A percentile compares a stretch with the other conserved stretches of the same genome.
phyloP scores from a whole-genome alignment of 2,329 filamentous ascomycete genomes.

The Cercospora beticola region DNA sequence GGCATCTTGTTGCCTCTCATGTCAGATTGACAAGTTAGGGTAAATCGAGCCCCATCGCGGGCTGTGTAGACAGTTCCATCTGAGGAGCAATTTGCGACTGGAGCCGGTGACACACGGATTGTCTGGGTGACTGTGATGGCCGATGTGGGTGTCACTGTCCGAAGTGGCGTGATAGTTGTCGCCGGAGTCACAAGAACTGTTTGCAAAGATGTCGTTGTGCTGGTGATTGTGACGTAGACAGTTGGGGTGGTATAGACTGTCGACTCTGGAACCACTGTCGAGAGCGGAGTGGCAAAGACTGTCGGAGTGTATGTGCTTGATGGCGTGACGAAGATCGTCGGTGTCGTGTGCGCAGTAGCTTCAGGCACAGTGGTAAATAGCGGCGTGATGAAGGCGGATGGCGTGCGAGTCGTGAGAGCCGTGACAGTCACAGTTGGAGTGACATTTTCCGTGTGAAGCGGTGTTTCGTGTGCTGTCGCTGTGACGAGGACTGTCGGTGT shows the following conservation, averaged over 20 bases:
- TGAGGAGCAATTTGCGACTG: not conserved
- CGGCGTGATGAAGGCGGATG: not conserved
- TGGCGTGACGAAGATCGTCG: not conserved
- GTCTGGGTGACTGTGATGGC: not conserved
- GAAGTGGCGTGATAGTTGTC: not conserved
- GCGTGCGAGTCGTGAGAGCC: not conserved
- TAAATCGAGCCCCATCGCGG: not conserved
- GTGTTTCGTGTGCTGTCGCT: not conserved
- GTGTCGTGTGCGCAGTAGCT: not conserved
- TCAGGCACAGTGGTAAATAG: not conserved
- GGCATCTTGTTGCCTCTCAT: not conserved
- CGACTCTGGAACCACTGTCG: not conserved
- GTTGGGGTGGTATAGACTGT: not conserved
- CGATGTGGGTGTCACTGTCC: not conserved
- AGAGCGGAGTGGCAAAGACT: not conserved
- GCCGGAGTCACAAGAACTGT: not conserved
- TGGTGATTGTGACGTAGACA: not conserved
- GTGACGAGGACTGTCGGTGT: not conserved
- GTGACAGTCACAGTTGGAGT: not conserved
- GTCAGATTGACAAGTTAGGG: not conserved
- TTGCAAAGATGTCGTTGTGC: not conserved
- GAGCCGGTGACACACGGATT: not conserved
- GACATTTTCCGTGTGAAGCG: not conserved
- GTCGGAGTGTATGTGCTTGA: not conserved
- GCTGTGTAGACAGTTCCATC: not conserved